Percentiles rank a stretch among this genome's conserved stretches.
Conservation (phyloP, 2,329 filamentous ascomycete genomes). For the Aureobasidium pullulans region DNA sequence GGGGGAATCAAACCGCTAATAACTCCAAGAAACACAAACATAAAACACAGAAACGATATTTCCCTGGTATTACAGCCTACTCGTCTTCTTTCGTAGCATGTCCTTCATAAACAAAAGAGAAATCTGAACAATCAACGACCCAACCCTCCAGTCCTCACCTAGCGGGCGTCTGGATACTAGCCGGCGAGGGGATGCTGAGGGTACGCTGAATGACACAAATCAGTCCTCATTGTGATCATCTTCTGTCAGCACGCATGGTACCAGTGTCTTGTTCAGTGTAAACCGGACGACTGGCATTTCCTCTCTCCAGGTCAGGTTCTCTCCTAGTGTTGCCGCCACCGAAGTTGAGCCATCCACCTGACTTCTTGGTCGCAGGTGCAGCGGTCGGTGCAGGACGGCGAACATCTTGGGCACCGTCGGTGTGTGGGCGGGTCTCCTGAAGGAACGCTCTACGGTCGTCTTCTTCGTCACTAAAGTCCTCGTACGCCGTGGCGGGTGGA, state of each 20-base stretch:
- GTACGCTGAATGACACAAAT: background rate
- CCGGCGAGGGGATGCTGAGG: too few relatives aligned
- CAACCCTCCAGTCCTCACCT: too few relatives aligned
- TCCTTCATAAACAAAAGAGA: background rate
- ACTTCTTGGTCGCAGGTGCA: background rate
- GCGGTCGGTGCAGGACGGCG: constrained; percentile 1
- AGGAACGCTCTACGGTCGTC: constrained; percentile 19
- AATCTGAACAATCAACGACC: too few relatives aligned
- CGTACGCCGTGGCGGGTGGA: constrained; percentile 39
- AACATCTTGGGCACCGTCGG: constrained; percentile 2
- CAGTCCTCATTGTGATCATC: background rate
- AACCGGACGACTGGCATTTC: background rate
- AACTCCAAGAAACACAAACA: background rate
- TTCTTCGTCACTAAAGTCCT: constrained; percentile 37
- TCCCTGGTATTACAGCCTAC: background rate
- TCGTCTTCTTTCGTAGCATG: background rate
- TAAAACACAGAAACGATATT: background rate
- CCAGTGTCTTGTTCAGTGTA: constrained; percentile 8
- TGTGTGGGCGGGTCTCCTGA: background rate
- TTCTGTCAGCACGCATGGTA: background rate
- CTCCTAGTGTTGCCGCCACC: constrained; percentile 12
- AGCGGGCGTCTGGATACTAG: too few relatives aligned
- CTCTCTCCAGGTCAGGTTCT: constrained; percentile 15
- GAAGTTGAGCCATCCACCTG: constrained; percentile 8
- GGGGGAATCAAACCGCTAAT: background rate